phyloP scores from a whole-genome alignment of 208 protist genomes.

The Angomonas desouzai region DNA sequence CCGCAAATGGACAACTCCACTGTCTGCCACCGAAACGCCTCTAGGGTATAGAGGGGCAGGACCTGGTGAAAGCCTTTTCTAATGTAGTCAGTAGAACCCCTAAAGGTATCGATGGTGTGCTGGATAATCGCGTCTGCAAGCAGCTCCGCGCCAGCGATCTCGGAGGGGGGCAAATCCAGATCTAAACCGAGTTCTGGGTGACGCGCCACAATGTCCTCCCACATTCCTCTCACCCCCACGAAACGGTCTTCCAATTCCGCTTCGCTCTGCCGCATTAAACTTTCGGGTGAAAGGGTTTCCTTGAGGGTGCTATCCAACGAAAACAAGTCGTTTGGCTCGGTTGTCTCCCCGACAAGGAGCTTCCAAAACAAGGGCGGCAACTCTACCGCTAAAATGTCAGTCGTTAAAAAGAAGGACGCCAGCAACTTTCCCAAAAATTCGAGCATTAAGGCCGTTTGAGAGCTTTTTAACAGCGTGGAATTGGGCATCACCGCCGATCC shows the following conservation, averaged over 20 bases:
- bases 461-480: conserved; percentile 32
- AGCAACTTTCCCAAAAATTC: conserved; percentile 94
- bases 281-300: conserved; percentile 43
- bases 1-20: conserved; percentile 82
- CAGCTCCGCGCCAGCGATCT: conserved; percentile 35
- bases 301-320: conserved; percentile 62
- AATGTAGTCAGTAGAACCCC: conserved; percentile 63
- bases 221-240: conserved; percentile 55
- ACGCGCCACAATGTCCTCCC: conserved; percentile 34
- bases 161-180: conserved; percentile 46
- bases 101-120: conserved; percentile 64
- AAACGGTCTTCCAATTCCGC: conserved; percentile 86
- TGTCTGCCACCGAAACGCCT: conserved; percentile 83
- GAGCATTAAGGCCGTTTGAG: conserved; percentile 83
- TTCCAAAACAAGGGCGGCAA: conserved; percentile 94
- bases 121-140: conserved; percentile 60
- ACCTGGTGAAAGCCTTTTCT: conserved; percentile 76
- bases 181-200: conserved; percentile 35
- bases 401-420: conserved; percentile 88
- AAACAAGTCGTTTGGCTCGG: conserved; percentile 44
- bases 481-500: conserved; percentile 78
- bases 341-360: conserved; percentile 70
- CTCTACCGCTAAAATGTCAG: conserved; percentile 88
- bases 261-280: conserved; percentile 52
- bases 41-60: conserved; percentile 76